Evolutionary conservation across 202 grass and related monocot genomes (phyloP), one percentile per base, ranked within the genome.

Genomic region (Schoenoplectus tabernaemontani): DNA sequence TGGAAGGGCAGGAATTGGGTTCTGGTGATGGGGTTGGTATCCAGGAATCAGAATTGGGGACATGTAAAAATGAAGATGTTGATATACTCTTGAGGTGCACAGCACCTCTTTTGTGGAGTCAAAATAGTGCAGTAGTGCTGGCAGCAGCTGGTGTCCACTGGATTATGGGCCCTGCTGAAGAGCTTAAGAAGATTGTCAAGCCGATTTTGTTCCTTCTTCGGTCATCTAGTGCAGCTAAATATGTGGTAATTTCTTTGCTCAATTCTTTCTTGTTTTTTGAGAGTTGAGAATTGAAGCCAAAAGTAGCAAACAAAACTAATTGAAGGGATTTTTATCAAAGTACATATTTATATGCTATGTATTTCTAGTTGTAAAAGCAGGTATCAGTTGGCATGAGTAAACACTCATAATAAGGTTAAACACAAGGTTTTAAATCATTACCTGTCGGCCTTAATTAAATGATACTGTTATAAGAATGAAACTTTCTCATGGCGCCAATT

Each of bases 141-240:
- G 89, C 89, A 81, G 89, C 95, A 82, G 87, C 86, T 73, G 86
- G 91, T 75, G 96, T 95, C 76, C 91, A 91, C 61, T 98, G 96
- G 96, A 92, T 98, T 76, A 89, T 98, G 84, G 77, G 89, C 72
- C 87, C 91, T 51, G 47, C 82, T 11, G 68, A 83, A 59, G 85
- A 95, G 75, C 0, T 89, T 56, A 86, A 92, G 59, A 89, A 51
- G 83, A 84, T 98, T 44, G 64, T 98, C 60, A 91, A 85, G 37
- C 95, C 95, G 0, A 80, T 98, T 81, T 80, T 98, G 48, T 95
- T 95, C 81, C 87, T 91, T 84, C 81, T 95, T 60, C 64, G 89
- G 9, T 92, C 95, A 11, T 95, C 89, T 81, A 84, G 78, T 83
- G 89, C 85, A 78, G 83, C 91, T 82, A 90, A 87, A 90, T 90